phyloP scores from a whole-genome alignment of 2,329 filamentous ascomycete species.

The Ophiostoma angusticollis region DNA sequence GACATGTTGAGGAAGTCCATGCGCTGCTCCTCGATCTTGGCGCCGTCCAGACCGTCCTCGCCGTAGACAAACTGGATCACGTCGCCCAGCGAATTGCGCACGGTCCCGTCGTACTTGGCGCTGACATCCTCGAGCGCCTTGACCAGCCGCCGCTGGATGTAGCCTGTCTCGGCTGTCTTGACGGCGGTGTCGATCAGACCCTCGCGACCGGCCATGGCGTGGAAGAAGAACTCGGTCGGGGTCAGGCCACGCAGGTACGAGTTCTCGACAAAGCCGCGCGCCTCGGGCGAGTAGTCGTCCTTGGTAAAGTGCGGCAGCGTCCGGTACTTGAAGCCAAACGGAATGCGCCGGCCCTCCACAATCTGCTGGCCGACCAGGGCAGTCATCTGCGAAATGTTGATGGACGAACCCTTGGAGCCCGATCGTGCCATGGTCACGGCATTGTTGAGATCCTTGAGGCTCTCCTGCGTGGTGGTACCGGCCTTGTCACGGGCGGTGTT shows the following conservation, averaged over 20 bases:
- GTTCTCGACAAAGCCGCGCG: conserved; percentile 96
- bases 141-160: conserved; percentile 95
- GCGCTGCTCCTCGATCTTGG: conserved; percentile 83
- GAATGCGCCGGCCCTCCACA: conserved; percentile 96
- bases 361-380: conserved; percentile 96
- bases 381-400: conserved; percentile 99
- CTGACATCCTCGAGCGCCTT: conserved; percentile 97
- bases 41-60: conserved; percentile 90
- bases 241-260: conserved; percentile 94
- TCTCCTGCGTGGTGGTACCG: conserved; percentile 81
- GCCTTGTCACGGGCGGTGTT: conserved; percentile 95
- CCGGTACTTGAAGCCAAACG: conserved; percentile 97
- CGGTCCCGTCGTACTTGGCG: conserved; percentile 93
- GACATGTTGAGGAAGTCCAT: conserved; percentile 79
- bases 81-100: conserved; percentile 91
- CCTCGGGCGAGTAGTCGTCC: conserved; percentile 95
- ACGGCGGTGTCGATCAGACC: conserved; percentile 99
- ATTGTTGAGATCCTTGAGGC: conserved; percentile 91
- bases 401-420: conserved; percentile 95
- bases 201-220: conserved; percentile 99
- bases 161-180: conserved; percentile 98
- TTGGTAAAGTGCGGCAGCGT: conserved; percentile 97
- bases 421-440: conserved; percentile 92
- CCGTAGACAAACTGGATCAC: conserved; percentile 96
- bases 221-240: conserved; percentile 96